phyloP scores from a whole-genome alignment of 352 stramenopile species.

The Discostella stelligera region DNA sequence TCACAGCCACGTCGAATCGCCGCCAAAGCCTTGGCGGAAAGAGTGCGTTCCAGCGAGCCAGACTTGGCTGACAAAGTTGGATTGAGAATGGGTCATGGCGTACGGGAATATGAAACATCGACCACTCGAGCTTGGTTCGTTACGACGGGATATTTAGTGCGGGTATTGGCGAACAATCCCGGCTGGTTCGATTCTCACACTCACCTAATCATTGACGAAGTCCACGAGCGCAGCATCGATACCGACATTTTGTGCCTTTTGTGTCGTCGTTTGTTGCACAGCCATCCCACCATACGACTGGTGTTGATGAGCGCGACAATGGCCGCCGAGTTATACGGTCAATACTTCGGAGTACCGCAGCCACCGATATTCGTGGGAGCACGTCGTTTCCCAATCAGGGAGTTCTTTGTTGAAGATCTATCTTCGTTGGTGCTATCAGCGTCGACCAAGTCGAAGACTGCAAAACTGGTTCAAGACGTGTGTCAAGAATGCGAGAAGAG shows the following conservation, averaged over 20 bases:
- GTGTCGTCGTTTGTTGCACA: constrained; percentile 82
- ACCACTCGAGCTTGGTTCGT: constrained; percentile 92
- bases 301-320: constrained; percentile 97
- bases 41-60: constrained; percentile 75
- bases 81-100: constrained; percentile 84
- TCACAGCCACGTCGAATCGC: constrained; percentile 94
- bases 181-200: constrained; percentile 87
- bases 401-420: constrained; percentile 81
- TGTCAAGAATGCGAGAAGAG: constrained; percentile 51
- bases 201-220: constrained; percentile 95
- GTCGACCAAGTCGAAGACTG: constrained; percentile 33
- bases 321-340: constrained; percentile 87
- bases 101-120: constrained; percentile 77
- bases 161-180: constrained; percentile 91
- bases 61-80: constrained; percentile 71
- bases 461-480: constrained; percentile 48
- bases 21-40: constrained; percentile 89
- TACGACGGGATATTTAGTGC: constrained; percentile 95
- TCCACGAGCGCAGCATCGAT: constrained; percentile 88
- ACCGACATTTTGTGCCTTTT: constrained; percentile 93
- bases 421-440: constrained; percentile 38
- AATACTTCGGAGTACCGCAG: constrained; percentile 78
- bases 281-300: constrained; percentile 77
- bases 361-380: constrained; percentile 82
- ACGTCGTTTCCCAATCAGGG: constrained; percentile 80